Conservation (phyloP, 2,329 filamentous ascomycete species). For the Huntiella bhutanensis region DNA sequence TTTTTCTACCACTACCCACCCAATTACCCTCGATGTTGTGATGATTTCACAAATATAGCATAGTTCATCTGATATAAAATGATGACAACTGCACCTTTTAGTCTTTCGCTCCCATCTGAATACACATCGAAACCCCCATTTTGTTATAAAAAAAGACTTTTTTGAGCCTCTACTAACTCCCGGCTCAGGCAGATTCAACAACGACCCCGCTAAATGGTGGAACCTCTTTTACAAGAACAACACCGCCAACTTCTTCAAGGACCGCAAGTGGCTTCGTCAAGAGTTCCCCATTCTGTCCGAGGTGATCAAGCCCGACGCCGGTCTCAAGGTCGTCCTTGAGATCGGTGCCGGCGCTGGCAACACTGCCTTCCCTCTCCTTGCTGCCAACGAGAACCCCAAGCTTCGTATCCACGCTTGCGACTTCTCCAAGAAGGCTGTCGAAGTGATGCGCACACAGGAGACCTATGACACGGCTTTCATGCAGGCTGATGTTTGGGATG, state of each 20-base stretch:
- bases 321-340: constrained; percentile 57
- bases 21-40: constrained; percentile 23
- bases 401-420: constrained; percentile 86
- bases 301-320: constrained; percentile 51
- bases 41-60: constrained; percentile 40
- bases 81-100: constrained; percentile 41
- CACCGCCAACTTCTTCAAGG: constrained; percentile 93
- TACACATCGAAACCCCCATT: constrained; percentile 16
- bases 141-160: constrained; percentile 4
- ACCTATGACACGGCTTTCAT: constrained; percentile 49
- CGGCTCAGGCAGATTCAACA: constrained; percentile 57
- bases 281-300: constrained; percentile 80
- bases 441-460: constrained; percentile 70
- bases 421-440: constrained; percentile 86
- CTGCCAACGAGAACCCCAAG: constrained; percentile 62
- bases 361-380: constrained; percentile 79
- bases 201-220: constrained; percentile 89
- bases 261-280: constrained; percentile 90
- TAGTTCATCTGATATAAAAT: constrained; percentile 51
- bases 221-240: constrained; percentile 98
- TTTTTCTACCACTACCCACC: constrained; percentile 3
- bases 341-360: constrained; percentile 93
- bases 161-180: constrained; percentile 11
- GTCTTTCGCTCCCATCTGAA: constrained; percentile 64
- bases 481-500: constrained; percentile 90